These are phyloP conservation scores for Fonsecaea nubica DNA, from an alignment of 2,329 filamentous ascomycete species.

Conservation along the genomic window DNA sequence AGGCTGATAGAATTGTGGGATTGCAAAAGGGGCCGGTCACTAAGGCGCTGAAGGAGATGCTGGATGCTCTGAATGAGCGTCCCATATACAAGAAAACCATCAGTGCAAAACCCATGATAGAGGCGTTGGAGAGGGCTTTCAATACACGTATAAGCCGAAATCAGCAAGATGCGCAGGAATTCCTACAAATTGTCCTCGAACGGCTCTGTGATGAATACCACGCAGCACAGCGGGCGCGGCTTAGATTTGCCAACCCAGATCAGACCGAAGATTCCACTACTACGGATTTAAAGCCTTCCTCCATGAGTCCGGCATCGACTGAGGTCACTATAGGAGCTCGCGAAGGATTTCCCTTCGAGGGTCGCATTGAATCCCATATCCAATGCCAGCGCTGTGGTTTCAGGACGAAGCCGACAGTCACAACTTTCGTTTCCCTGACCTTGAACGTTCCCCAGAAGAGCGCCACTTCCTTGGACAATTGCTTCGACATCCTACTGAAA, in stretches of 20 bases:
- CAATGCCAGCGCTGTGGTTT: slow-evolving; percentile 90
- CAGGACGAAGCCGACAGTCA: slow-evolving; percentile 81
- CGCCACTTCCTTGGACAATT: slow-evolving; percentile 80
- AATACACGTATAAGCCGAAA: slow-evolving; percentile 88
- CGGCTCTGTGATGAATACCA: slow-evolving; percentile 93
- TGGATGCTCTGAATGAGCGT: slow-evolving; percentile 90
- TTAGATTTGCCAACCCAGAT: slow-evolving; percentile 43
- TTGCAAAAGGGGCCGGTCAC: slow-evolving; percentile 85
- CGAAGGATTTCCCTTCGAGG: slow-evolving; percentile 88
- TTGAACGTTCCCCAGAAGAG: slow-evolving; percentile 85
- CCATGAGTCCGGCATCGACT: slow-evolving; percentile 42
- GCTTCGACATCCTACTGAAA: slow-evolving; percentile 93
- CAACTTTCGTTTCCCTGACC: slow-evolving; percentile 89
- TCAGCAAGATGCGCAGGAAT: slow-evolving; percentile 98
- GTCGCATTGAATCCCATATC: slow-evolving; percentile 90
- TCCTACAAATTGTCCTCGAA: slow-evolving; percentile 91
- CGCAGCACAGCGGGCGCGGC: slow-evolving; percentile 76
- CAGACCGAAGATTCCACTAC: slow-evolving; percentile 42
- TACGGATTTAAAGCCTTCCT: slow-evolving; percentile 46
- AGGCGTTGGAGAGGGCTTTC: slow-evolving; percentile 83
- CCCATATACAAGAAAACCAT: slow-evolving; percentile 95
- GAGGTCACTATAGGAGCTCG: slow-evolving; percentile 49
- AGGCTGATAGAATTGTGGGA: slow-evolving; percentile 59
- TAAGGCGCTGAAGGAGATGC: slow-evolving; percentile 84
- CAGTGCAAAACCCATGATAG: slow-evolving; percentile 82